phyloP scores from a whole-genome alignment of 352 stramenopile species.

The Phytophthora syringae region DNA sequence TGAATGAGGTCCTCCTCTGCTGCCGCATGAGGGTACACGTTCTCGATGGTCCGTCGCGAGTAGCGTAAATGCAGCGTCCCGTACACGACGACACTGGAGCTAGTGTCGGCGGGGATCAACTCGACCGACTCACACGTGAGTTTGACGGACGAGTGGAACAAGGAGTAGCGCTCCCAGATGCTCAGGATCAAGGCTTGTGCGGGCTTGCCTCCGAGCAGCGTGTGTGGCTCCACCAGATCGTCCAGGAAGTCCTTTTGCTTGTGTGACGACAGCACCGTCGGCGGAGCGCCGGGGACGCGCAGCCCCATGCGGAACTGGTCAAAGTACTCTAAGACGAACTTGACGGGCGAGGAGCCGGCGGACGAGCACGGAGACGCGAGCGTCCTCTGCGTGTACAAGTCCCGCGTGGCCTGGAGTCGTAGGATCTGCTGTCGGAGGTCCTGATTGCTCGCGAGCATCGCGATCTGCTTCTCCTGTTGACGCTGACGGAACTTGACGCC shows the following conservation, averaged over 20 bases:
- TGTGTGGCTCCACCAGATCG: constrained; percentile 30
- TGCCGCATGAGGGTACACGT: constrained; percentile 50
- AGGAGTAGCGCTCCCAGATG: constrained; percentile 37
- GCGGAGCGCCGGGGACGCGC: constrained; percentile 3
- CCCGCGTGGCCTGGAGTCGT: constrained; percentile 26
- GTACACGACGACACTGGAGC: constrained; percentile 29
- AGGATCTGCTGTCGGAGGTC: constrained; percentile 32
- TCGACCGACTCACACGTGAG: constrained; percentile 31
- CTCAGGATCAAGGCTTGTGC: constrained; percentile 31
- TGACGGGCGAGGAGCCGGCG: constrained; percentile 24
- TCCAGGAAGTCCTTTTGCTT: constrained; percentile 39
- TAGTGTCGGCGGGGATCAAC: constrained; percentile 30
- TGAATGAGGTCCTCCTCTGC: constrained; percentile 48
- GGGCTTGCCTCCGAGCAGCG: constrained; percentile 26
- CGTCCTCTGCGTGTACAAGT: constrained; percentile 21
- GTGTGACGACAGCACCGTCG: not conserved
- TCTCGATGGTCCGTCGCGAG: constrained; percentile 50
- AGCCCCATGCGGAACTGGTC: constrained; percentile 43
- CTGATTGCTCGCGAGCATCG: constrained; percentile 15
- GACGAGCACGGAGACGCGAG: constrained; percentile 21
- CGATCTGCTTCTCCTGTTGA: constrained; percentile 30
- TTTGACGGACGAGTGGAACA: constrained; percentile 40
- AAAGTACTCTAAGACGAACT: constrained; percentile 48
- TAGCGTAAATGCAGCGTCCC: constrained; percentile 55
- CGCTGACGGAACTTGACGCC: constrained; percentile 38